Evolutionary conservation across 768 basidiomycete genomes (phyloP).

Genomic region (Coprinopsis sp.): DNA sequence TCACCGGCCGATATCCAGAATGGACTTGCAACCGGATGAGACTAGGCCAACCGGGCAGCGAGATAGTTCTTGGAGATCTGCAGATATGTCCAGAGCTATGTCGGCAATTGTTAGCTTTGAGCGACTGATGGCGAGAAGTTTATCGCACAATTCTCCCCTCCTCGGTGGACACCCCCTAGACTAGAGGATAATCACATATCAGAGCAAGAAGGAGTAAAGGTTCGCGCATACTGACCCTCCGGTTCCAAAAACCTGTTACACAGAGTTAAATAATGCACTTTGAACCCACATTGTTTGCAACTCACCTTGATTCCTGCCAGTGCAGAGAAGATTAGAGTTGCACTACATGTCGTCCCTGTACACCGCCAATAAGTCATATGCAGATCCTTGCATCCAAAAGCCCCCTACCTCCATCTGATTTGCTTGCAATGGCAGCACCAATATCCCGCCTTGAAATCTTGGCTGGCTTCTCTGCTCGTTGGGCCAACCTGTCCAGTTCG

Average conservation of each 20-base stretch:
- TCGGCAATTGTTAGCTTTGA: slow-evolving; percentile 5
- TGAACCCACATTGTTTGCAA: not conserved
- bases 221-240: slow-evolving; percentile 63
- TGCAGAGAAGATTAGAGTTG: slow-evolving; percentile 70
- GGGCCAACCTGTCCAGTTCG: slow-evolving; percentile 69
- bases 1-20: slow-evolving; percentile 85
- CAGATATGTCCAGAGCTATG: slow-evolving; percentile 90
- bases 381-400: not conserved
- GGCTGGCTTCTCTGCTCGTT: slow-evolving; percentile 39
- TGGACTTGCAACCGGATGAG: slow-evolving; percentile 92
- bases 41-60: slow-evolving; percentile 89
- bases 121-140: not conserved
- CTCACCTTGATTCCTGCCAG: slow-evolving; percentile 81
- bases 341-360: slow-evolving; percentile 64
- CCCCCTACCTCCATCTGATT: slow-evolving; percentile 67
- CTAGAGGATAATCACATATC: slow-evolving; percentile 14
- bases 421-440: slow-evolving; percentile 63
- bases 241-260: slow-evolving; percentile 82
- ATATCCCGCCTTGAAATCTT: slow-evolving; percentile 83
- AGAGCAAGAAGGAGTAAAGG: slow-evolving; percentile 2
- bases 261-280: not conserved
- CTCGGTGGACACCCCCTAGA: slow-evolving; percentile 43
- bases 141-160: slow-evolving; percentile 37
- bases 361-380: slow-evolving; percentile 10
- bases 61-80: slow-evolving; percentile 86